These are phyloP conservation scores for Corynascus novoguineensis DNA, from an alignment of 495 filamentous ascomycete genomes.

Conservation along the genomic window DNA sequence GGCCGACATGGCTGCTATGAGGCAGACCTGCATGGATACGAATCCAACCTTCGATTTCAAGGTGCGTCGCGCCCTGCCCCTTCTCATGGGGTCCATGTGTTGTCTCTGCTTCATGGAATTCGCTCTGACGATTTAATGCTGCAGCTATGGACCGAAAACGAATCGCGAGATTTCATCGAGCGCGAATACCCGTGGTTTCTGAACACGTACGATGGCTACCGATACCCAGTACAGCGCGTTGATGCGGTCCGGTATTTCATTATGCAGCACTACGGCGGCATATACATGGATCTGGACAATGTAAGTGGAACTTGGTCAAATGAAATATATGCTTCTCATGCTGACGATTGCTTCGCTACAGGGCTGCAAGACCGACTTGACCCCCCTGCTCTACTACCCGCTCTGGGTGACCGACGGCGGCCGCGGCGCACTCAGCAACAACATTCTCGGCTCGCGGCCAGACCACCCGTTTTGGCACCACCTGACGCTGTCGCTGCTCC, in stretches of 20 bases:
- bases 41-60: constrained; percentile 79
- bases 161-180: constrained; percentile 69
- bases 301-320: too few species aligned
- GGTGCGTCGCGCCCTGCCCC: constrained; percentile 43
- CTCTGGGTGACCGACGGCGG: constrained; percentile 75
- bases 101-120: neutral
- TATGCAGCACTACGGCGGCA: constrained; percentile 74
- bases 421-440: constrained; percentile 84
- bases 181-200: constrained; percentile 81
- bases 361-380: constrained; percentile 78
- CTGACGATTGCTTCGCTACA: constrained; percentile 28
- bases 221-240: constrained; percentile 76
- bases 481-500: constrained; percentile 62
- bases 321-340: too few species aligned
- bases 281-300: constrained; percentile 88
- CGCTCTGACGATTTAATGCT: neutral
- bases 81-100: neutral
- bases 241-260: constrained; percentile 87
- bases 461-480: constrained; percentile 78
- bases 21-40: constrained; percentile 67
- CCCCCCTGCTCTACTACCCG: constrained; percentile 74
- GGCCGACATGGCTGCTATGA: constrained; percentile 63
- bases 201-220: constrained; percentile 74
- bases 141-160: constrained; percentile 82
- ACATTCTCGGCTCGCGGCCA: constrained; percentile 76